phyloP scores from a whole-genome alignment of 2,329 filamentous ascomycete species.

The Lachnellula suecica region DNA sequence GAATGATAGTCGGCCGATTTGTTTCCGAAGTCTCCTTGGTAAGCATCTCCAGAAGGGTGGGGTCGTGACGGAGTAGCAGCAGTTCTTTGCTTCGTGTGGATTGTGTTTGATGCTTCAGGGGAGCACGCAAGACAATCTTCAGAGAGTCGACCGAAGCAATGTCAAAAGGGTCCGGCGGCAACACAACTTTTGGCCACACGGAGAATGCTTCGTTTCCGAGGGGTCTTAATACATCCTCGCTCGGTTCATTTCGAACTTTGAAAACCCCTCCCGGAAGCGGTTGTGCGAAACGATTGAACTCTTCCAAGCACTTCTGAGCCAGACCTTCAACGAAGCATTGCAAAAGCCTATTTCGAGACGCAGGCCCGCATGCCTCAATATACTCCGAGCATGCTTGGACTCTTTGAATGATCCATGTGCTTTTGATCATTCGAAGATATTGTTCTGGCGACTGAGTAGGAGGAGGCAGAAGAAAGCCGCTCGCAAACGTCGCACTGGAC shows the following conservation, averaged over 20 bases:
- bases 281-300: slow-evolving; percentile 3
- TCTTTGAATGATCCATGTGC: slow-evolving; percentile 6
- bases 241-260: slow-evolving; percentile 3
- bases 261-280: not conserved
- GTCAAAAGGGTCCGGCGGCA: not conserved
- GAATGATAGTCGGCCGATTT: not conserved
- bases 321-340: slow-evolving; percentile 4
- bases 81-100: not conserved
- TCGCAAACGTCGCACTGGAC: not conserved
- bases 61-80: slow-evolving; percentile 3
- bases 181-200: slow-evolving; percentile 1
- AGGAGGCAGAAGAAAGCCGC: not conserved
- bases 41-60: slow-evolving; percentile 5
- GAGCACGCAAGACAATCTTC: slow-evolving; percentile 4
- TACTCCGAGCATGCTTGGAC: slow-evolving; percentile 1
- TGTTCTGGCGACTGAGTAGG: slow-evolving; percentile 3
- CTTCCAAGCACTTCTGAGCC: slow-evolving; percentile 1
- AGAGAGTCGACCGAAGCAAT: slow-evolving; percentile 1
- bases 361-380: not conserved
- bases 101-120: not conserved
- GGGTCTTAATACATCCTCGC: not conserved
- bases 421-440: slow-evolving; percentile 6
- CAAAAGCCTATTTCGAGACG: slow-evolving; percentile 2
- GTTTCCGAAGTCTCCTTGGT: slow-evolving; percentile 4
- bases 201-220: slow-evolving; percentile 3